phyloP scores from a whole-genome alignment of 108 stramenopile species.

The Cyclotella cryptica region DNA sequence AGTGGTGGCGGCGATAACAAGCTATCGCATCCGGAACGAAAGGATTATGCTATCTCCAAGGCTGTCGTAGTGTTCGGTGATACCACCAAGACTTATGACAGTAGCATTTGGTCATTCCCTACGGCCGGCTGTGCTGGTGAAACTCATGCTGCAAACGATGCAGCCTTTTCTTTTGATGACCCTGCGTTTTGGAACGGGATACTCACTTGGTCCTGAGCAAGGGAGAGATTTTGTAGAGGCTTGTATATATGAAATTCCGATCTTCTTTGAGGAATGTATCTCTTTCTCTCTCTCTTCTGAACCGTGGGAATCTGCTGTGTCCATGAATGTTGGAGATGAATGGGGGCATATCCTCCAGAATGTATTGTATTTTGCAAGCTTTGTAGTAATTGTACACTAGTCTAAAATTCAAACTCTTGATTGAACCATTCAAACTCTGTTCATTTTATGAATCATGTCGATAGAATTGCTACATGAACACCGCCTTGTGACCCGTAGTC shows the following conservation, averaged over 20 bases:
- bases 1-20: not conserved
- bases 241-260: conserved; percentile 32
- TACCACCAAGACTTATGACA: conserved; percentile 35
- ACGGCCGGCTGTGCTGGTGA: conserved; percentile 9
- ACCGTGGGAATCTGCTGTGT: not conserved
- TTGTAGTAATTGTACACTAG: conserved; percentile 32
- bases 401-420: conserved; percentile 27
- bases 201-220: conserved; percentile 48
- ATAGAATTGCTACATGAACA: not conserved
- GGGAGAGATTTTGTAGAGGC: conserved; percentile 7
- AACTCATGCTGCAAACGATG: conserved; percentile 11
- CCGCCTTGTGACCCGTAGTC: no score
- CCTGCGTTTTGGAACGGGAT: conserved; percentile 49
- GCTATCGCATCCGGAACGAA: conserved; percentile 18
- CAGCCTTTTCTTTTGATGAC: conserved; percentile 36
- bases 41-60: conserved; percentile 46
- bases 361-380: conserved; percentile 39
- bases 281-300: conserved; percentile 20
- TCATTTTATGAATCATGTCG: not conserved
- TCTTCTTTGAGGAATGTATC: conserved; percentile 17
- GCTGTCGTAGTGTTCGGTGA: conserved; percentile 40
- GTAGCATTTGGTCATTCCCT: conserved; percentile 12
- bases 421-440: not conserved
- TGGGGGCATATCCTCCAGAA: conserved; percentile 14
- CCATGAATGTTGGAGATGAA: conserved; percentile 16